Evolutionary conservation across 768 basidiomycete species (phyloP), one percentile per base, ranked within the genome.

Genomic region (Ramaria rubella): DNA sequence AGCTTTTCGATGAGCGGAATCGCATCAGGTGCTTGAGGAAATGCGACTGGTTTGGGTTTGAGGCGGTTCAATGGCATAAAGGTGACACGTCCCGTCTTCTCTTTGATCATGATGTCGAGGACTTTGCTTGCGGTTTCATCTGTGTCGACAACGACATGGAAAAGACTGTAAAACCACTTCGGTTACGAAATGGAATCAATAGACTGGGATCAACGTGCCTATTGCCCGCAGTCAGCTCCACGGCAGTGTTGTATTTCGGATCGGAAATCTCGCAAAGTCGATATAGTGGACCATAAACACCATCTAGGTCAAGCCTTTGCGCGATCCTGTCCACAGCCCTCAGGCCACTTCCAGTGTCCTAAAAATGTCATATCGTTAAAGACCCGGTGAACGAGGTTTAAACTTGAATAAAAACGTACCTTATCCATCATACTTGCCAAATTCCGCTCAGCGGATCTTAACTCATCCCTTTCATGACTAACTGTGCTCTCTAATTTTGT

Each of bases 1-100:
- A 99, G 80, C 67, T 93, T 94, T 59, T 83, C 78, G 29, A 99
- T 77, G 46, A 93, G 81, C 0, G 90, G 89, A 53, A 89, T 84
- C 0, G 86, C 85, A 59, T 90, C 87, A 58, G 84, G 80, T 0
- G 84, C 86, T 72, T 87, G 77, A 66, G 75, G 38, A 45, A 78
- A 80, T 8, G 86, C 86, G 19, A 81, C 73, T 0, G 80, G 75
- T 60, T 88, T 90, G 52, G 88, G 87, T 63, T 87, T 86, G 58
- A 99, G 82, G 14, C 96, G 87, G 70, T 98, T 98, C 38, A 99
- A 80, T 19, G 96, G 96, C 87, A 99, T 94, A 73, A 98, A 97
- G 0, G 96, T 99, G 7, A 99, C 90, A 50, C 96, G 85, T 2
- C 95, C 96, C 11, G 83, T 88, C 68, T 89, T 91, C 68, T 98